A percentile compares a stretch with the other conserved stretches of the same genome.
phyloP scores from a whole-genome alignment of 2,329 filamentous ascomycete species.

The Clonostachys rhizophaga region DNA sequence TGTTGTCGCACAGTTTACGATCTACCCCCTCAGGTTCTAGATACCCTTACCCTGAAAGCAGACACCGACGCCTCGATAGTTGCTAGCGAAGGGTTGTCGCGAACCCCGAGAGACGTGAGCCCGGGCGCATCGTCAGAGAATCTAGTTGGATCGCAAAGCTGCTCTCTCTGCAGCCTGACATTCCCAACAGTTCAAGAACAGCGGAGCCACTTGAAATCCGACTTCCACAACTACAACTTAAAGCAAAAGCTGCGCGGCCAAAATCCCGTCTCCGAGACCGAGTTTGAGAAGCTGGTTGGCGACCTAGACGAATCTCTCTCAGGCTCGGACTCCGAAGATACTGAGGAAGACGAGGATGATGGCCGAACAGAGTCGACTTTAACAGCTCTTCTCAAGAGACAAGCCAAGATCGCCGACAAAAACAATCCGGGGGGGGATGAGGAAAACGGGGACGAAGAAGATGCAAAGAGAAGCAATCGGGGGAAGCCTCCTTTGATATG shows the following conservation, averaged over 20 bases:
- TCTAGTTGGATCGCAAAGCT: constrained; percentile 65
- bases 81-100: constrained; percentile 11
- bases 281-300: constrained; percentile 83
- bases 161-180: constrained; percentile 70
- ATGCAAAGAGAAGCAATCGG: constrained; percentile 12
- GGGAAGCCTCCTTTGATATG: constrained; percentile 77
- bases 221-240: constrained; percentile 90
- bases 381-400: constrained; percentile 73
- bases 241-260: constrained; percentile 82
- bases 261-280: constrained; percentile 67
- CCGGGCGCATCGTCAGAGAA: constrained; percentile 23
- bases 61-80: constrained; percentile 19
- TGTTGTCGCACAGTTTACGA: constrained; percentile 62
- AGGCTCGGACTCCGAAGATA: constrained; percentile 73
- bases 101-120: constrained; percentile 7
- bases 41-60: constrained; percentile 51
- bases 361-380: constrained; percentile 67
- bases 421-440: constrained; percentile 34
- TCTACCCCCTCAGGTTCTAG: constrained; percentile 69
- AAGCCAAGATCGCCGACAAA: constrained; percentile 67
- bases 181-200: constrained; percentile 77
- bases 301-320: constrained; percentile 89
- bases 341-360: constrained; percentile 67
- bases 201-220: constrained; percentile 79
- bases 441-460: constrained; percentile 24